Evolutionary conservation across 495 filamentous ascomycete species (phyloP).

Genomic region (Aspergillus incahuasiensis): DNA sequence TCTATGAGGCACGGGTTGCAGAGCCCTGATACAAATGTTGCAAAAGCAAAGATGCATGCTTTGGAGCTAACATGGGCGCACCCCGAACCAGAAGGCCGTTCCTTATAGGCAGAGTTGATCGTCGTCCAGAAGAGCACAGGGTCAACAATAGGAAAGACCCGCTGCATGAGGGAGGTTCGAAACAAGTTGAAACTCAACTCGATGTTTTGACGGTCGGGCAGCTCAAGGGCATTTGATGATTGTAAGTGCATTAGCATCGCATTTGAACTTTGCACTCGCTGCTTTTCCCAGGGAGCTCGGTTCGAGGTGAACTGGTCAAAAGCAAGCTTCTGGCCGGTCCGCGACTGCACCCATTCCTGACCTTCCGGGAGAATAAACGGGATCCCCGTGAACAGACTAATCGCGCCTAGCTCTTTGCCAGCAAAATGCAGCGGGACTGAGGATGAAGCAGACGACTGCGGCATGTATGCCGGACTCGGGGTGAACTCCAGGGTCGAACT

Average conservation of each 20-base stretch:
- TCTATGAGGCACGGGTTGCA: conserved; percentile 16
- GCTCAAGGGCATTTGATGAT: conserved; percentile 21
- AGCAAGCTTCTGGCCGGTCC: conserved; percentile 39
- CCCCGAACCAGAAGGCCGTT: conserved; percentile 8
- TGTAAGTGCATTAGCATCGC: conserved; percentile 23
- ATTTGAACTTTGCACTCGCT: conserved; percentile 24
- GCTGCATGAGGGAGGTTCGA: conserved; percentile 27
- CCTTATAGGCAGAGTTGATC: conserved; percentile 37
- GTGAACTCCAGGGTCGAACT: background rate
- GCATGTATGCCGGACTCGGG: background rate
- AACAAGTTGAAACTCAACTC: conserved; percentile 25
- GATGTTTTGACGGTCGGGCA: conserved; percentile 23
- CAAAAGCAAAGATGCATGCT: conserved; percentile 44
- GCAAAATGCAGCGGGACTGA: conserved; percentile 46
- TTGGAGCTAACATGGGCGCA: conserved; percentile 25
- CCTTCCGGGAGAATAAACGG: conserved; percentile 44
- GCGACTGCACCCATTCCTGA: conserved; percentile 41
- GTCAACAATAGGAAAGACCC: conserved; percentile 43
- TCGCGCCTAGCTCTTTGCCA: conserved; percentile 41
- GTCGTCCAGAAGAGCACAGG: conserved; percentile 36
- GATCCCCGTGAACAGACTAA: conserved; percentile 43
- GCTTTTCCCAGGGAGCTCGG: conserved; percentile 33
- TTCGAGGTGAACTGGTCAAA: conserved; percentile 32
- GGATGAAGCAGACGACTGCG: conserved; percentile 21
- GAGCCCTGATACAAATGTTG: conserved; percentile 31